phyloP scores from a whole-genome alignment of 345 rosid genomes.

The Excoecaria cochinchinensis region DNA sequence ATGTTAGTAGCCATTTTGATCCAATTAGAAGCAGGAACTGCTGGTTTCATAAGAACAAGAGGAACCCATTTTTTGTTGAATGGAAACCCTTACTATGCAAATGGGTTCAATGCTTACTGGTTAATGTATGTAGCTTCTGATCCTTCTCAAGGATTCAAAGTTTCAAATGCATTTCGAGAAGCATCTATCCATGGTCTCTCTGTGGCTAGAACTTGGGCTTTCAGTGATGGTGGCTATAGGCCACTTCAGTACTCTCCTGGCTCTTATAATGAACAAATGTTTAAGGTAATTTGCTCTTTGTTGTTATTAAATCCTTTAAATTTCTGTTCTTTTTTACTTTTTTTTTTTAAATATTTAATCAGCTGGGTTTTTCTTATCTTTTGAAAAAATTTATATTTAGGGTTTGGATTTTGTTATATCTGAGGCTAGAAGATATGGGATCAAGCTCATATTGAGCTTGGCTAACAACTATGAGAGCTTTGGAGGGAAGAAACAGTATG shows the following conservation, averaged over 20 bases:
- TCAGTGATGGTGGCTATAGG: slow-evolving; percentile 36
- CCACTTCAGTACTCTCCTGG: slow-evolving; percentile 35
- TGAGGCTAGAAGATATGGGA: slow-evolving; percentile 35
- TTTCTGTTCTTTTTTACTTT: neutral
- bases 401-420: slow-evolving; percentile 36
- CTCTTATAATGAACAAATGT: slow-evolving; percentile 29
- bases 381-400: neutral
- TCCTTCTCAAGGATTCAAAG: slow-evolving; percentile 31
- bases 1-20: slow-evolving; percentile 5
- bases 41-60: slow-evolving; percentile 25
- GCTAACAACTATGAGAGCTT: slow-evolving; percentile 34
- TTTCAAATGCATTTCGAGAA: slow-evolving; percentile 28
- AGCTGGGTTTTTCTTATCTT: neutral
- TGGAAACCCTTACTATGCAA: slow-evolving; percentile 31
- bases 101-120: slow-evolving; percentile 39
- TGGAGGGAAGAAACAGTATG: slow-evolving; percentile 39
- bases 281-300: slow-evolving; percentile 19
- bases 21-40: slow-evolving; percentile 25
- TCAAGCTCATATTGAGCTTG: slow-evolving; percentile 32
- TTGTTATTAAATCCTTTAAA: neutral
- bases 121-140: slow-evolving; percentile 33
- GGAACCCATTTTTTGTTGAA: slow-evolving; percentile 31
- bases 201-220: slow-evolving; percentile 38
- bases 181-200: slow-evolving; percentile 31
- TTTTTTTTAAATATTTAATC: slow-evolving; percentile 2